Evolutionary conservation across 768 basidiomycete species (phyloP).

Genomic region (Boletus rufocinnamomeus): DNA sequence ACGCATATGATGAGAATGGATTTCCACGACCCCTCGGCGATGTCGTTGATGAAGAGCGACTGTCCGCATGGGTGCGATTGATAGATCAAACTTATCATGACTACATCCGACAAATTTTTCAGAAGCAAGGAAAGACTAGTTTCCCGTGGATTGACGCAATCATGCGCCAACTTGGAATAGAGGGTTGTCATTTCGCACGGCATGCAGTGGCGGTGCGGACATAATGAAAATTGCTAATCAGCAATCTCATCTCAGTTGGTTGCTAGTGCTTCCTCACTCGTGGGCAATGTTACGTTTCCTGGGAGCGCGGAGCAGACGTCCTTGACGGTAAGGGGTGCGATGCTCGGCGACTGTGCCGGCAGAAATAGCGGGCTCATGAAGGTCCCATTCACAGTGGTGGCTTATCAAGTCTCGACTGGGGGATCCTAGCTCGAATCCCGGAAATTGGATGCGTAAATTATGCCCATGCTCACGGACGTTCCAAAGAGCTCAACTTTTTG

Average conservation of each 20-base stretch:
- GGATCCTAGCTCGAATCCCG: conserved; percentile 24
- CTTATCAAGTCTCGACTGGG: conserved; percentile 16
- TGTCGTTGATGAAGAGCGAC: conserved; percentile 14
- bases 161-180: conserved; percentile 18
- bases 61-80: conserved; percentile 11
- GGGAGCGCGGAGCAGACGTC: conserved; percentile 23
- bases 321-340: conserved; percentile 22
- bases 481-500: conserved; percentile 4
- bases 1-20: conserved; percentile 7
- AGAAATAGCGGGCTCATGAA: conserved; percentile 4
- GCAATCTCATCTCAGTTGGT: conserved; percentile 32
- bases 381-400: conserved; percentile 11
- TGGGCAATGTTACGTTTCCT: conserved; percentile 32
- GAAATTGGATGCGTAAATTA: conserved; percentile 27
- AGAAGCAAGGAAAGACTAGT: conserved; percentile 5
- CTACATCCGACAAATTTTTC: background rate
- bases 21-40: conserved; percentile 22
- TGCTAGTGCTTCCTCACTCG: conserved; percentile 26
- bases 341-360: conserved; percentile 19
- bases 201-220: conserved; percentile 31
- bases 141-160: conserved; percentile 27
- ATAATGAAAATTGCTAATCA: conserved; percentile 32
- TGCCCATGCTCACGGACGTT: conserved; percentile 11
- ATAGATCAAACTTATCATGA: conserved; percentile 6
- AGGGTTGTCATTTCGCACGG: conserved; percentile 24